Percentiles rank a stretch among this genome's conserved stretches.
Conservation (phyloP, 495 filamentous ascomycete species). For the Aspergillus diversus region DNA sequence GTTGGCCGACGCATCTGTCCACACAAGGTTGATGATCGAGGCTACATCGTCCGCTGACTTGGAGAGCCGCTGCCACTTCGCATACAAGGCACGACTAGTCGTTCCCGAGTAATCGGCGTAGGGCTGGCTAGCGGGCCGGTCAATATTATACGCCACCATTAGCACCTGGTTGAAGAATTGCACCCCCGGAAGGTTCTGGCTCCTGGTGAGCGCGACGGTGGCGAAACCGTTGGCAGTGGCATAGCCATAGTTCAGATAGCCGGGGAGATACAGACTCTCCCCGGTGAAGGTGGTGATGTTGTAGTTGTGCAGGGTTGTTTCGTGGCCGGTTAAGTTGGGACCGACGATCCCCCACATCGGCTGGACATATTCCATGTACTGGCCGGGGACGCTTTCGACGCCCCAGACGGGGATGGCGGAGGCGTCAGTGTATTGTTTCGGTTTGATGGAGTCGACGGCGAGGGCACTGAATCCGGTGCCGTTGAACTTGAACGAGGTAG, state of each 20-base stretch:
- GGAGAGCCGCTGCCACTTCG: slow-evolving; percentile 21
- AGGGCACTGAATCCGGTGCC: slow-evolving; percentile 30
- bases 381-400: slow-evolving; percentile 30
- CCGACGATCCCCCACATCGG: slow-evolving; percentile 15
- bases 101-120: slow-evolving; percentile 18
- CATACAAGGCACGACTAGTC: slow-evolving; percentile 1
- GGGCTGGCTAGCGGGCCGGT: background rate
- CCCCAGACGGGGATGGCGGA: slow-evolving; percentile 19
- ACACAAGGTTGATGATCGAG: slow-evolving; percentile 45
- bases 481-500: slow-evolving; percentile 39
- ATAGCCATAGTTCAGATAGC: slow-evolving; percentile 4
- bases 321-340: background rate
- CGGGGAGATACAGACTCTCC: slow-evolving; percentile 11
- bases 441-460: background rate
- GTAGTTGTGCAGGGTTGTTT: background rate
- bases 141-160: slow-evolving; percentile 19
- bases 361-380: background rate
- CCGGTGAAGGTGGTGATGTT: slow-evolving; percentile 5
- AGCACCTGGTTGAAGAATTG: slow-evolving; percentile 24
- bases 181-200: slow-evolving; percentile 25
- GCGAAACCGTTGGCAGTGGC: background rate
- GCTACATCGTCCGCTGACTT: slow-evolving; percentile 3
- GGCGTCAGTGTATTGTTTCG: slow-evolving; percentile 16
- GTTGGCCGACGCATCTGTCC: slow-evolving; percentile 44
- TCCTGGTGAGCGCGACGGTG: background rate